Base-by-base conservation (phyloP, 2,329 filamentous ascomycete genomes). In the Colletotrichum navitas region DNA sequence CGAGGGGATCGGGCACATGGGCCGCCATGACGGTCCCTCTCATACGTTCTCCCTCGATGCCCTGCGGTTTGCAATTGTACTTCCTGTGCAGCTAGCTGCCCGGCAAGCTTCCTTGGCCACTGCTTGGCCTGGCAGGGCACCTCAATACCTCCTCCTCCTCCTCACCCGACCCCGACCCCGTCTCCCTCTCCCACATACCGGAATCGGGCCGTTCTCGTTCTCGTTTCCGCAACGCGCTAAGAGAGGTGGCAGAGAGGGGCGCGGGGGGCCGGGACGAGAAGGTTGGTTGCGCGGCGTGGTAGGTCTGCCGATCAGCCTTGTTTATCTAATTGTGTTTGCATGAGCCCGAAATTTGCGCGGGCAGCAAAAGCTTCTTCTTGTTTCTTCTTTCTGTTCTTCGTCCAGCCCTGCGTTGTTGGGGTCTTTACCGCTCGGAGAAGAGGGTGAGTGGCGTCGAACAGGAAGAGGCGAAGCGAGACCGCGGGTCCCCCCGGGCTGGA, bases 71-170 rank as follows among this genome's bases (percentile, higher is more conserved):
- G 34, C 41, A 24, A 24, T 52, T 52, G 54, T 26, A 26, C 12
- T 12, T 12, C 26, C 29, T n/a, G 41, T n/a, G n/a, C 34, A 39
- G 55, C 55, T 43, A 29, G 55, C 63, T 43, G 63, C 41, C 24
- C 18, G 26, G 47, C 63, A 66, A 66, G 41, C 47, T 70, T 70
- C 55, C 47, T 70, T 58, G 51, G 68, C 26, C 56, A 14, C 49
- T 29, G 41, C 63, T 67, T 67, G 68, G 43, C 63, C 51, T 58
- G 56, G 49, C 63, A 63, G 56, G 68, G 68, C 68, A 32, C 24
- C 52, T 32, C 54, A 56, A 10, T 7, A 10, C 21, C 18, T 41
- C 41, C 41, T 16, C 21, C 41, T 43, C 24, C 12, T 6, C 34
- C 34, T 7, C 32, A 5, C 10, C 8, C 7, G 26, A 12, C 36